Evolutionary conservation across 495 filamentous ascomycete species (phyloP).

Genomic region (Hypomontagnella monticulosa): DNA sequence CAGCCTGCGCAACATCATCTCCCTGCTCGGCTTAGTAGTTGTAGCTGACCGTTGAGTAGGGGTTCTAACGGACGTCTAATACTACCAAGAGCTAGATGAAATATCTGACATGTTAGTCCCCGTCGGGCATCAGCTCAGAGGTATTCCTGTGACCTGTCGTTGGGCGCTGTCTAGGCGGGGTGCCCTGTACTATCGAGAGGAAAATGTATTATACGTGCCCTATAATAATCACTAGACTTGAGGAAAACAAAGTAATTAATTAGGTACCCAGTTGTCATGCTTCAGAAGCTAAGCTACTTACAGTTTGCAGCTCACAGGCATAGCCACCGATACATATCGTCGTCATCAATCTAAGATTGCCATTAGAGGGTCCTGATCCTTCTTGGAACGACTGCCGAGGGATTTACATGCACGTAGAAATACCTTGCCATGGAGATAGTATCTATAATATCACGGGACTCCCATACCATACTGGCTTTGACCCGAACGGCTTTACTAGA

Average conservation of each 20-base stretch:
- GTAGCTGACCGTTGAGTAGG: conserved; percentile 27
- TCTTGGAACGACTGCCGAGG: background rate
- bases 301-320: conserved; percentile 1
- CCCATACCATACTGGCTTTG: too few species aligned
- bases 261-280: background rate
- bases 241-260: background rate
- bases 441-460: too few species aligned
- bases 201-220: conserved; percentile 1
- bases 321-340: background rate
- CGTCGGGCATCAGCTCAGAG: conserved; percentile 37
- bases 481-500: conserved; percentile 1
- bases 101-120: conserved; percentile 29
- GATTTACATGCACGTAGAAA: background rate
- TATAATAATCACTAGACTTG: background rate
- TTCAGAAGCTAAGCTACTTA: conserved; percentile 9
- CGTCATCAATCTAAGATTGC: background rate
- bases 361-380: background rate
- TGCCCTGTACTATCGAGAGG: conserved; percentile 14
- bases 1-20: conserved; percentile 13
- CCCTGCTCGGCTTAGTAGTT: conserved; percentile 15
- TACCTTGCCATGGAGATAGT: background rate
- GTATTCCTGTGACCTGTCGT: conserved; percentile 30
- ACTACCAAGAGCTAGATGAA: conserved; percentile 9
- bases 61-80: conserved; percentile 5
- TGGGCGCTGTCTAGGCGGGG: conserved; percentile 37